phyloP scores from a whole-genome alignment of 768 basidiomycete genomes.

The Lyophyllum atratum region DNA sequence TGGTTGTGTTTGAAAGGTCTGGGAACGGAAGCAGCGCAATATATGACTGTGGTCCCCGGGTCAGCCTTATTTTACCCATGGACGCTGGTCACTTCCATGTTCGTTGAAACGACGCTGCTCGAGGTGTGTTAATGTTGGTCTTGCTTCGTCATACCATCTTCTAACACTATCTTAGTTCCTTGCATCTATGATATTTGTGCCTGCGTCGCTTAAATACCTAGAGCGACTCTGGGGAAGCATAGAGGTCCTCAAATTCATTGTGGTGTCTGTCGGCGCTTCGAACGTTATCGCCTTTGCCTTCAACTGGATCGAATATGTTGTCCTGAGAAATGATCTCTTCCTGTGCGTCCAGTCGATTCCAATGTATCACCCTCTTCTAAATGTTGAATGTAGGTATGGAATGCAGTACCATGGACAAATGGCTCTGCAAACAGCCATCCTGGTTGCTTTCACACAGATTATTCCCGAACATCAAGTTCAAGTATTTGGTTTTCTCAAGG shows the following conservation, averaged over 20 bases:
- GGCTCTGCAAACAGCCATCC: conserved; percentile 82
- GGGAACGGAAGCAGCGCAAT: conserved; percentile 48
- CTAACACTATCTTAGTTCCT: conserved; percentile 58
- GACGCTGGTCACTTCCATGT: conserved; percentile 87
- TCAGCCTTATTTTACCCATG: conserved; percentile 85
- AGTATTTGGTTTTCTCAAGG: conserved; percentile 78
- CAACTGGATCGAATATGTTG: conserved; percentile 84
- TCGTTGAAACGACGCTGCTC: conserved; percentile 81
- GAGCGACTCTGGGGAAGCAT: conserved; percentile 93
- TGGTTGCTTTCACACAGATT: conserved; percentile 96
- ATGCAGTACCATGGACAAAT: conserved; percentile 92
- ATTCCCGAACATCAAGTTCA: conserved; percentile 99
- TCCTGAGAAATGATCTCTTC: conserved; percentile 70
- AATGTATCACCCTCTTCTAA: conserved; percentile 8
- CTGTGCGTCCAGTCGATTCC: conserved; percentile 53
- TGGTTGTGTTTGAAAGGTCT: conserved; percentile 62
- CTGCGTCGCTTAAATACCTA: conserved; percentile 84
- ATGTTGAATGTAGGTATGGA: conserved; percentile 60
- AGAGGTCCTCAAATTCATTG: conserved; percentile 85
- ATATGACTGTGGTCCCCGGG: conserved; percentile 82
- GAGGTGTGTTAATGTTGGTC: conserved; percentile 60
- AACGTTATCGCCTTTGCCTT: conserved; percentile 89
- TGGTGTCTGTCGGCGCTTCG: conserved; percentile 72
- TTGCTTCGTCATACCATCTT: conserved; percentile 2
- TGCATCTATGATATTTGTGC: conserved; percentile 73